Conservation (phyloP, 345 rosid species). For the Hevea brasiliensis region DNA sequence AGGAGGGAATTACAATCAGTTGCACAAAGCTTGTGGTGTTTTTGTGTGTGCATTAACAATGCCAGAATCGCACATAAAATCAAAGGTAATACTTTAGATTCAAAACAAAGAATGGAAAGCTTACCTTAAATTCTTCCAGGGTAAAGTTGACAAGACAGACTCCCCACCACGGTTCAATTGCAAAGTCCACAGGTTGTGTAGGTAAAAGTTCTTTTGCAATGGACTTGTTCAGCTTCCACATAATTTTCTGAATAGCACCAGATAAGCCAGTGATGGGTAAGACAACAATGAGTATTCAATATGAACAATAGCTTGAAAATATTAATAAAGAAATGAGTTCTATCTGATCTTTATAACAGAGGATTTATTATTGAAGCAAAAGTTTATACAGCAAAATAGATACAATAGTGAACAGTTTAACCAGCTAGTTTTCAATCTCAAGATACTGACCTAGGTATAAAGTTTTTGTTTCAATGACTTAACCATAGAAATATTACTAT, state of each 20-base stretch:
- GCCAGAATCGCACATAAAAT: background rate
- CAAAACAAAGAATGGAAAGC: constrained; percentile 13
- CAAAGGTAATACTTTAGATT: background rate
- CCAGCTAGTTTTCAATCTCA: background rate
- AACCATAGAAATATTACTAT: constrained; percentile 3
- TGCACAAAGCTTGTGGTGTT: constrained; percentile 13
- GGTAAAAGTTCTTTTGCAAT: constrained; percentile 95
- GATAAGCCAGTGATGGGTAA: constrained; percentile 35
- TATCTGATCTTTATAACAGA: background rate
- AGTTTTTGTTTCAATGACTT: constrained; percentile 5
- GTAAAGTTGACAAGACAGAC: constrained; percentile 96
- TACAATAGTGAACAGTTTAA: background rate
- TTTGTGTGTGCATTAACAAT: no score
- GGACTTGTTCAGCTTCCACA: constrained; percentile 99
- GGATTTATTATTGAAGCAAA: constrained; percentile 17
- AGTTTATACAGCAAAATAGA: background rate
- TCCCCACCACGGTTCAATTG: constrained; percentile 99
- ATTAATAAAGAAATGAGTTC: constrained; percentile 5
- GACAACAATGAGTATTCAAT: constrained; percentile 19
- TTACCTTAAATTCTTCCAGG: constrained; percentile 95
- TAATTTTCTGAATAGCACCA: constrained; percentile 84
- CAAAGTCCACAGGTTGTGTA: constrained; percentile 82
- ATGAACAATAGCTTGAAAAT: constrained; percentile 1
- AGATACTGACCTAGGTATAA: background rate
- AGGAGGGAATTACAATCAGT: constrained; percentile 18